Conservation (phyloP, 345 rosid genomes). For the Tarenaya hassleriana region DNA sequence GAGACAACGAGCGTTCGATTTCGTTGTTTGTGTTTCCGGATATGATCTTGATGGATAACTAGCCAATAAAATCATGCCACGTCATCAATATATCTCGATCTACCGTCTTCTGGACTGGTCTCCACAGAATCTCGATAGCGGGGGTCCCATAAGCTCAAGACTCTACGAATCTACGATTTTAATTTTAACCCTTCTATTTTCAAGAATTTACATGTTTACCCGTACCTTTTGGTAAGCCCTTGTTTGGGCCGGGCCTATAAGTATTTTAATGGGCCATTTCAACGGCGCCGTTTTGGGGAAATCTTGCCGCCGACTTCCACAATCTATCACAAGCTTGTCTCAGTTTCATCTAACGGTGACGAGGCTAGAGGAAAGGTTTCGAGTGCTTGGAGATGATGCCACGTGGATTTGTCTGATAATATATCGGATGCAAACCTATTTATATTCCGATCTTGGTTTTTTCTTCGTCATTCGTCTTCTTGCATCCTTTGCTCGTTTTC, state of each 20-base stretch:
- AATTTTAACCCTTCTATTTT: neutral
- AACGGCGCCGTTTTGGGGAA: too few species aligned
- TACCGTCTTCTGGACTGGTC: slow-evolving; percentile 9
- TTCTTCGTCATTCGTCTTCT: too few species aligned
- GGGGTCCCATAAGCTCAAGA: neutral
- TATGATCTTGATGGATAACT: slow-evolving; percentile 36
- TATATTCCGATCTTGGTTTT: slow-evolving; percentile 72
- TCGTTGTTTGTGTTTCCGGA: slow-evolving; percentile 19
- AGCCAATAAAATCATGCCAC: slow-evolving; percentile 48
- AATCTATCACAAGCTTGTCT: too few species aligned
- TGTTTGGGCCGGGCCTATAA: too few species aligned
- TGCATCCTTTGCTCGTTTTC: too few species aligned
- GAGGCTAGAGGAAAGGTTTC: too few species aligned
- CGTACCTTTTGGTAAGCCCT: too few species aligned
- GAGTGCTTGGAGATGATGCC: slow-evolving; percentile 39
- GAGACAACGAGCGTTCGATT: slow-evolving; percentile 25
- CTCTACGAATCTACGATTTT: too few species aligned
- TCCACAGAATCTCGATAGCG: slow-evolving; percentile 28
- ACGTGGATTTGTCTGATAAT: slow-evolving; percentile 98
- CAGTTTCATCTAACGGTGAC: too few species aligned
- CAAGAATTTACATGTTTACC: neutral
- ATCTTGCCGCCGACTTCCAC: too few species aligned
- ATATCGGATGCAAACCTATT: slow-evolving; percentile 99
- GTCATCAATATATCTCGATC: slow-evolving; percentile 26
- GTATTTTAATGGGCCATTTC: too few species aligned